Base-by-base conservation (phyloP, 768 basidiomycete species). In the Gyrodon lividus region DNA sequence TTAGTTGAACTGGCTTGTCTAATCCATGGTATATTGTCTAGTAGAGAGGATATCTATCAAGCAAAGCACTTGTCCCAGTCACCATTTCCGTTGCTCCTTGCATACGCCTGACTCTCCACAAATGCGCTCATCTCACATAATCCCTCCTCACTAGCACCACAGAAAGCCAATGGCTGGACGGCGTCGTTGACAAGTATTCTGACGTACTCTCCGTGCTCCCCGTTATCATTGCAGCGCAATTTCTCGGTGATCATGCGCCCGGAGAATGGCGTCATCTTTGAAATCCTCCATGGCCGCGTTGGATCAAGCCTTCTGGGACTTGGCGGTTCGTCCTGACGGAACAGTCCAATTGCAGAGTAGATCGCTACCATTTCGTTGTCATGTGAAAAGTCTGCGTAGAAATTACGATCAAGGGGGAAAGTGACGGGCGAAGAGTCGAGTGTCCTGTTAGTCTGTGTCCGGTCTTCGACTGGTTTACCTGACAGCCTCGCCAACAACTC, bases 401-500 rank as follows among this genome's bases (percentile, higher is more conserved):
- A 59, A 16, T 73, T 74, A 48, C 81, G 78, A 55, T 82, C 59
- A 6, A 88, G 74, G 1, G 90, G 90, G 72, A 93, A 93, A 0
- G 87, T 90, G 10, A 58, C 59, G 0, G 82, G 80, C n/a, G 79
- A 74, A 0, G 73, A 59, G 61, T 87, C 83, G 30, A 92, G 75
- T 1, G 90, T 92, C 13, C 67, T 64, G 68, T 92, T 92, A 8
- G 85, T 88, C 60, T 86, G 85, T 0, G 89, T 90, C 55, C 74
- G 59, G 68, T 91, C 88, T 39, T 63, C 63, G 19, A 89, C 87
- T 3, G 84, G 78, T 14, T 62, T 67, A 14, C 75, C 75, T 0
- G 85, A 89, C 38, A 96, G 76, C 10, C 94, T 82, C 0, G 90
- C 89, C 19, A 95, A 66, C n/a, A 96, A 79, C 70, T 95, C 92